Conservation (phyloP, 257 asterid species). For the Knoxia roxburghii region DNA sequence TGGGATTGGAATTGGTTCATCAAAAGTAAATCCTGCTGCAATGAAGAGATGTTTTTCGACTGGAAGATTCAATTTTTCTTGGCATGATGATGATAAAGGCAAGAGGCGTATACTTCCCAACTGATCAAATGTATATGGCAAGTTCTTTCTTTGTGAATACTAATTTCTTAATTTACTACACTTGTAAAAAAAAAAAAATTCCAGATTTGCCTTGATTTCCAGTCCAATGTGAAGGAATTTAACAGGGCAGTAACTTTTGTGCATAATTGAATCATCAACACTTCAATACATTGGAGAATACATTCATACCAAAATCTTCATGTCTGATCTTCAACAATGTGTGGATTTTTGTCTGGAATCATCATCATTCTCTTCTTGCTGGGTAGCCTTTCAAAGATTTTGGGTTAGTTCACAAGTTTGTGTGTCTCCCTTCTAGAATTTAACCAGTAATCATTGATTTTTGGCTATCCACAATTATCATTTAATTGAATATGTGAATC, state of each 20-base stretch:
- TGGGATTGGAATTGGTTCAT: constrained; percentile 20
- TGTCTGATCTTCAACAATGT: not conserved
- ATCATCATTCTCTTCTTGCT: no score
- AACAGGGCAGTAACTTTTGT: not conserved
- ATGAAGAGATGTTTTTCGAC: constrained; percentile 47
- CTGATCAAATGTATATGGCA: constrained; percentile 27
- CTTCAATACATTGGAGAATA: not conserved
- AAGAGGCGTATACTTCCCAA: constrained; percentile 27
- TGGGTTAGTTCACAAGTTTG: no score
- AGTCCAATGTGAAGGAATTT: not conserved
- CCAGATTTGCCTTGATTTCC: not conserved
- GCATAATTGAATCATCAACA: no score
- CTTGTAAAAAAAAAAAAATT: constrained; percentile 4
- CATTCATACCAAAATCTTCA: not conserved
- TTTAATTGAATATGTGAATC: no score
- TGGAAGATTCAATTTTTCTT: constrained; percentile 34
- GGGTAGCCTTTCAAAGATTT: no score
- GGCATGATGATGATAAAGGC: constrained; percentile 32
- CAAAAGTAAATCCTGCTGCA: constrained; percentile 32
- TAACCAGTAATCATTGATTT: no score
- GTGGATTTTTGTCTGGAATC: not conserved
- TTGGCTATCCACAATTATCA: no score
- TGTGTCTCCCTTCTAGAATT: no score
- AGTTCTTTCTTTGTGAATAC: constrained; percentile 1
- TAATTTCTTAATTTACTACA: not conserved